Base-by-base conservation (phyloP, 495 filamentous ascomycete species). In the Hyaloscypha variabilis region DNA sequence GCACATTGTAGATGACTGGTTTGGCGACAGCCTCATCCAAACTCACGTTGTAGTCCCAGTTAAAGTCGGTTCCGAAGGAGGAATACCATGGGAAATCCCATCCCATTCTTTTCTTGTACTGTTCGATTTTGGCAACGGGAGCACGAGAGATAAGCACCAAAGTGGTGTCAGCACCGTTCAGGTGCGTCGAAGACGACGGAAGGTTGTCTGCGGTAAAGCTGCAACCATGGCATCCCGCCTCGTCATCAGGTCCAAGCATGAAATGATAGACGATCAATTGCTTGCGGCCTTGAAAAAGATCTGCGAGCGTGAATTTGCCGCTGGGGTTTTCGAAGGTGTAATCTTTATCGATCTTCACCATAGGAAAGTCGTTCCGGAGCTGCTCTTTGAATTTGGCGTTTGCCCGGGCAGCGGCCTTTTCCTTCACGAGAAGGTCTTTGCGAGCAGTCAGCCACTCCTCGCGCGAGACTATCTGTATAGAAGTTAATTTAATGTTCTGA, bases 191-290 rank as follows among this genome's bases (percentile, higher is more conserved):
- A 57, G 73, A 65, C 58, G 75, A 68, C 19, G 76, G 75, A 56
- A 82, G 72, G 65, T 78, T 71, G 56, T 81, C 78, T 55, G 74
- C 75, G 29, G 77, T 67, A 52, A 77, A 75, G 11, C 74, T 66
- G 65, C 78, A 82, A 1, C 77, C 77, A 29, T 64, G 52, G 42
- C 78, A 82, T 52, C 75, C 79, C 0, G 58, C 53, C 8, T 72
- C 64, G 8, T 71, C 71, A 3, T 69, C 58, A 6, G 78, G 77
- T 6, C 52, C 67, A 29, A 82, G 72, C 79, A 82, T 82, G 69
- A 81, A 82, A 63, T 82, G 78, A 66, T 82, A 82, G 30, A 82
- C 57, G 55, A 81, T 77, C 23, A 82, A 73, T 62, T 82, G 80
- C 25, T 76, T 72, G 59, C 75, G 74, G 62, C 67, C 73, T 19